phyloP scores from a whole-genome alignment of 2,329 filamentous ascomycete species.

The Paecilomyces dactylethromorphus region DNA sequence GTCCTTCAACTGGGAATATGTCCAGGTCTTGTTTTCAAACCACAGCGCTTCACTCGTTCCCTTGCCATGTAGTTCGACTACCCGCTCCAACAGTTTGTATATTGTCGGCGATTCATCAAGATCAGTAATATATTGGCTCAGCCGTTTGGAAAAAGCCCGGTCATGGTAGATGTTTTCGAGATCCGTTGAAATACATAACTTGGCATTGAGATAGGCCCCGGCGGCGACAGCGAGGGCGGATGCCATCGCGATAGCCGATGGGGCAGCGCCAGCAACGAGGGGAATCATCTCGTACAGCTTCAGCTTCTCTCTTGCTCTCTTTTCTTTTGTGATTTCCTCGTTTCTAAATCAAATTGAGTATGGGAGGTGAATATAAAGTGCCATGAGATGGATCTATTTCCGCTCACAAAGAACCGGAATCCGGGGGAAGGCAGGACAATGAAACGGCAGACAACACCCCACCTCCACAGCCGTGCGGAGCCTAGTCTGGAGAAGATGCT shows the following conservation, averaged over 20 bases:
- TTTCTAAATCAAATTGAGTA: neutral
- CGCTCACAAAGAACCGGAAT: neutral
- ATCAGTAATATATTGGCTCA: conserved; percentile 28
- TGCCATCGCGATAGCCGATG: conserved; percentile 22
- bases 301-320: neutral
- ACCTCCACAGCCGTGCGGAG: neutral
- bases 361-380: neutral
- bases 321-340: neutral
- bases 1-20: conserved; percentile 38
- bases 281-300: neutral
- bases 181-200: conserved; percentile 35
- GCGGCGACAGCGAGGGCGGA: conserved; percentile 29
- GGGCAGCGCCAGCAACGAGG: neutral
- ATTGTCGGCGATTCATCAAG: conserved; percentile 34
- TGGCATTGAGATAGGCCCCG: conserved; percentile 39
- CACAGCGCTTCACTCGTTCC: conserved; percentile 37
- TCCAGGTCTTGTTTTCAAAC: conserved; percentile 45
- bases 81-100: conserved; percentile 38
- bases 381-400: neutral
- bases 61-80: conserved; percentile 32
- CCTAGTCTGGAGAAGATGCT: neutral
- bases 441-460: neutral
- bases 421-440: neutral
- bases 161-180: conserved; percentile 28
- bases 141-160: conserved; percentile 23